A percentile compares a stretch with the other conserved stretches of the same genome.
Conservation (phyloP, 2,329 filamentous ascomycete species). For the Diaporthe batatas region DNA sequence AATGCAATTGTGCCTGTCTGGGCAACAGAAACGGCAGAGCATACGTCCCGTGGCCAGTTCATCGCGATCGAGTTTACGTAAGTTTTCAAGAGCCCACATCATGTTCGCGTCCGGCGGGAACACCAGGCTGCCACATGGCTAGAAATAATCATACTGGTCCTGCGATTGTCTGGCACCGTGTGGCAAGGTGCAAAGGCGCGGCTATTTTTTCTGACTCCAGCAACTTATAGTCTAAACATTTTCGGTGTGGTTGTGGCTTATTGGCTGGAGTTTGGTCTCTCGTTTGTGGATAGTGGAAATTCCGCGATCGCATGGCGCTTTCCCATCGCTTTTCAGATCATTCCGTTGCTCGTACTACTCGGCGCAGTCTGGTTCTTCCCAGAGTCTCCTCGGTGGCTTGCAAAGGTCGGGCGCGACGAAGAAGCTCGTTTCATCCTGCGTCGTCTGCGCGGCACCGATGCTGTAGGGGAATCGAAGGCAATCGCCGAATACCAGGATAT, state of each 20-base stretch:
- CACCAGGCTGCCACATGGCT: background rate
- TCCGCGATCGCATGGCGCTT: constrained; percentile 52
- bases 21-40: constrained; percentile 77
- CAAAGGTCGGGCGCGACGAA: constrained; percentile 42
- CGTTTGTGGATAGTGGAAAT: constrained; percentile 43
- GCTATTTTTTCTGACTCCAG: background rate
- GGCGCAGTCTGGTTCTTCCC: constrained; percentile 40
- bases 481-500: constrained; percentile 69
- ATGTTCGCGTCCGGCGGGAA: no score
- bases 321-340: constrained; percentile 48
- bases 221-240: constrained; percentile 67
- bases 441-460: constrained; percentile 32
- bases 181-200: background rate
- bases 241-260: constrained; percentile 76
- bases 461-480: constrained; percentile 34
- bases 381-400: constrained; percentile 44
- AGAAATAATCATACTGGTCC: background rate
- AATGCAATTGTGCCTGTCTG: constrained; percentile 80
- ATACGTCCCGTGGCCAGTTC: constrained; percentile 76
- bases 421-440: constrained; percentile 40
- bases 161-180: background rate
- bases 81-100: background rate
- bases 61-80: constrained; percentile 79
- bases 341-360: constrained; percentile 42
- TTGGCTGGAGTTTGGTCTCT: constrained; percentile 60